Evolutionary conservation across 495 filamentous ascomycete species (phyloP), one percentile per base, ranked within the genome.

Genomic region (Talaromyces nanjingensis): DNA sequence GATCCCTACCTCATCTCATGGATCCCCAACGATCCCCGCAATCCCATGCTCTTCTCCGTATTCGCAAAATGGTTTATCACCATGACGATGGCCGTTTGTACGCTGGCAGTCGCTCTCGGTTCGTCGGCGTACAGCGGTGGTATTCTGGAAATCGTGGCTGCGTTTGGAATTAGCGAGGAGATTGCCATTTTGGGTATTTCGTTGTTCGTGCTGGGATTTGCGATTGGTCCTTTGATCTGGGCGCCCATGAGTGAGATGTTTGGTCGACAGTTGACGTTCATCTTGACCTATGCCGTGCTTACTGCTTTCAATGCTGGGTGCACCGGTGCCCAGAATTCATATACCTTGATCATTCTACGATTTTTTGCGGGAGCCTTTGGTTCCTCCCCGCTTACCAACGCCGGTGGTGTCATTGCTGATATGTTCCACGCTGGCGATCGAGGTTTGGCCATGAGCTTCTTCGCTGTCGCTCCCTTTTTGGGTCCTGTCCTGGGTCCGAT

Each of bases 281-380:
- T 86, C 68, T 65, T 78, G 29, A 89, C 88, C 42, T 88, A 89
- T 66, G 67, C 77, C 37, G 79, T 79, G 24, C 79, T 91, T 31
- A 85, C 89, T 20, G 83, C 84, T 0, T 92, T 93, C 78, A 90
- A 84, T 67, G 86, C 83, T 64, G 89, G 82, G 24, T 81, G 81
- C 52, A 83, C 86, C 2, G 82, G 84, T 14, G 71, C 87, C 1
- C 76, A 85, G 64, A 91, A 89, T 66, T 81, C 86, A 55, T 73
- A 82, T 66, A 84, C 86, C 2, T 76, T 94, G 1, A 76, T 92
- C 59, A 83, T 92, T 65, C 81, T 92, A 29, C 87, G 91, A 24
- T 91, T 92, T 80, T 87, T 92, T 60, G 88, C 87, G 27, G 88
- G 91, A 59, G 79, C 88, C n/a, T 90, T 91, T 71, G 91, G 91